These are phyloP conservation scores for Tardiomyces blankii DNA, from an alignment of 1,139 yeast species.

Conservation along the genomic window DNA sequence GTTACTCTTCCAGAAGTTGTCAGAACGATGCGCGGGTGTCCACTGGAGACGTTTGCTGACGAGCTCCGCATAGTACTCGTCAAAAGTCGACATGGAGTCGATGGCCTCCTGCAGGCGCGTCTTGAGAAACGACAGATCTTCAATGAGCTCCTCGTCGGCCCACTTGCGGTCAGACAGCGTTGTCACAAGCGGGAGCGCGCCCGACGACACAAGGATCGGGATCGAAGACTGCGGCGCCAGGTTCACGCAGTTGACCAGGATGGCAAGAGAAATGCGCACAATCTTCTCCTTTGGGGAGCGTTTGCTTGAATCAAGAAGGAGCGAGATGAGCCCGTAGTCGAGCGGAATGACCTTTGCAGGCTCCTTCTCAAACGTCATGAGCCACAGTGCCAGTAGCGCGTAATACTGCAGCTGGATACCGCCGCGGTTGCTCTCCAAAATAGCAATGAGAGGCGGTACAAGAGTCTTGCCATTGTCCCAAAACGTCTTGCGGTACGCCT, in stretches of 20 bases:
- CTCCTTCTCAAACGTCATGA: constrained; percentile 57
- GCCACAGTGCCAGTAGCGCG: constrained; percentile 70
- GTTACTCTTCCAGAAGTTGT: constrained; percentile 85
- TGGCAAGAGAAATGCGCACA: constrained; percentile 69
- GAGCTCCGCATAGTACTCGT: constrained; percentile 80
- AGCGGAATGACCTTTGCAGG: constrained; percentile 31
- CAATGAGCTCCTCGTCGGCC: constrained; percentile 85
- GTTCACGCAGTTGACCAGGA: constrained; percentile 38
- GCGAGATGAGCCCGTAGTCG: constrained; percentile 33
- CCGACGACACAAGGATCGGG: constrained; percentile 66
- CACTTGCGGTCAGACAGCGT: constrained; percentile 78
- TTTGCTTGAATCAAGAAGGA: constrained; percentile 55
- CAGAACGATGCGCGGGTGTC: constrained; percentile 89
- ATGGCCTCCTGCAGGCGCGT: constrained; percentile 60
- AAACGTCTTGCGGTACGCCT: constrained; percentile 46
- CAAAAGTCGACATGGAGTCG: constrained; percentile 77
- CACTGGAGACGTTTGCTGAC: constrained; percentile 69
- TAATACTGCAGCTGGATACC: constrained; percentile 81
- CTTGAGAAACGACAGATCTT: constrained; percentile 51
- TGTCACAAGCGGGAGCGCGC: constrained; percentile 48
- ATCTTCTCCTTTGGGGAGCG: constrained; percentile 87
- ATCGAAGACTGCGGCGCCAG: constrained; percentile 35
- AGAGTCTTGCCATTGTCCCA: constrained; percentile 42
- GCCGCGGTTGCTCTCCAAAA: constrained; percentile 39
- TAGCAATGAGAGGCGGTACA: constrained; percentile 43